Conservation (phyloP, 371 early-diverging fungal genomes). For the Syncephalastrum racemosum region DNA sequence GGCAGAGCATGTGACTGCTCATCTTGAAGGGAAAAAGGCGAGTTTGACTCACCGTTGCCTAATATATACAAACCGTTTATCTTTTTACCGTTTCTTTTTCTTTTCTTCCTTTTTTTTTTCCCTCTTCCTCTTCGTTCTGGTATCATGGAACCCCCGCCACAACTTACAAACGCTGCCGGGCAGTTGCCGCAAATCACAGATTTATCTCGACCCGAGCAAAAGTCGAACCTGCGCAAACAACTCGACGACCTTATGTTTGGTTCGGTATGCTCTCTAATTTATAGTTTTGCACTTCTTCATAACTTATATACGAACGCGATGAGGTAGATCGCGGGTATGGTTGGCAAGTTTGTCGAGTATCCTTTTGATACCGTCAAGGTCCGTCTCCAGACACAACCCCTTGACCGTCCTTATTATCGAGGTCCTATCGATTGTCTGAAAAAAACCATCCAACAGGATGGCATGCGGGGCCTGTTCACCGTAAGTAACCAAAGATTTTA, state of each 20-base stretch:
- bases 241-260: conserved; percentile 25
- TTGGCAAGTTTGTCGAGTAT: conserved; percentile 92
- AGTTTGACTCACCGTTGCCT: conserved; percentile 4
- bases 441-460: conserved; percentile 69
- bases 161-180: background rate
- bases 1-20: no score
- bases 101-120: conserved; percentile 1
- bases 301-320: background rate
- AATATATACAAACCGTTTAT: background rate
- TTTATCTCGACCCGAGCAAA: conserved; percentile 6
- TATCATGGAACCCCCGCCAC: background rate
- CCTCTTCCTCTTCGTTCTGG: background rate
- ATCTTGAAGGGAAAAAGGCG: no score
- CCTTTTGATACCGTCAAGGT: conserved; percentile 98
- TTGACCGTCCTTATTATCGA: conserved; percentile 64
- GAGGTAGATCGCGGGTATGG: conserved; percentile 80
- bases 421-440: conserved; percentile 88
- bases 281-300: background rate
- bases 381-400: conserved; percentile 87
- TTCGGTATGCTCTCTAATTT: conserved; percentile 13
- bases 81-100: background rate
- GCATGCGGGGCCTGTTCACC: conserved; percentile 79
- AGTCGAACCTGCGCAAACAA: conserved; percentile 20
- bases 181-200: conserved; percentile 3
- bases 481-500: conserved; percentile 29